Conservation (phyloP, 345 rosid species). For the Eucalyptus dawsonii region DNA sequence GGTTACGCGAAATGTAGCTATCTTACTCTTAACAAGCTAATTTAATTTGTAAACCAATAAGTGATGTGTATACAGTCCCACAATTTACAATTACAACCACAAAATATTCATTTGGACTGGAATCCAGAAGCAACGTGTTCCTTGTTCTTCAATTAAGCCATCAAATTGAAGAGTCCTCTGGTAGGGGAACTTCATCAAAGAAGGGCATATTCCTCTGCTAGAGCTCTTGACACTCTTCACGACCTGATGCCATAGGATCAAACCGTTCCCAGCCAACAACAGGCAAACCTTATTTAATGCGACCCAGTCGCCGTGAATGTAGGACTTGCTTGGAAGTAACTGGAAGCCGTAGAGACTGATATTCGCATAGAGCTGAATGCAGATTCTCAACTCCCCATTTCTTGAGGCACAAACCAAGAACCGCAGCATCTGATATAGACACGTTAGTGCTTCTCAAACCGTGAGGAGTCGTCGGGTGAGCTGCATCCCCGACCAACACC, state of each 20-base stretch:
- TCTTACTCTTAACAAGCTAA: not conserved
- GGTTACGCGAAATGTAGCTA: not conserved
- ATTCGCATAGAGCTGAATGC: constrained; percentile 43
- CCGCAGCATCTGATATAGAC: constrained; percentile 55
- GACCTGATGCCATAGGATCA: constrained; percentile 12
- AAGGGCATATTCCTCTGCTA: constrained; percentile 52
- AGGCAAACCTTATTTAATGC: constrained; percentile 48
- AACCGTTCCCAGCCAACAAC: constrained; percentile 13
- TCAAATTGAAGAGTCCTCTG: not conserved
- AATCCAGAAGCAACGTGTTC: not conserved
- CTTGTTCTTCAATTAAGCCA: not conserved
- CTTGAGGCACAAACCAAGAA: constrained; percentile 48
- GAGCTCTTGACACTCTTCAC: constrained; percentile 24
- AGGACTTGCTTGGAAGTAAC: constrained; percentile 57
- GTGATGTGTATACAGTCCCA: not conserved
- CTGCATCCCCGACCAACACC: constrained; percentile 62
- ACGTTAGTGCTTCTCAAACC: constrained; percentile 77
- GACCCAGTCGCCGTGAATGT: constrained; percentile 38
- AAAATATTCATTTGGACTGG: not conserved
- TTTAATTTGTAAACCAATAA: not conserved
- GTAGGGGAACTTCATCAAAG: constrained; percentile 22
- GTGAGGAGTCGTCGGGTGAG: constrained; percentile 78
- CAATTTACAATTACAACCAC: not conserved
- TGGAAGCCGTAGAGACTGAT: constrained; percentile 43
- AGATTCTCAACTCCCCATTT: constrained; percentile 34